Conservation (phyloP, 805 yeast genomes). For the Pichia sporocuriosa region DNA sequence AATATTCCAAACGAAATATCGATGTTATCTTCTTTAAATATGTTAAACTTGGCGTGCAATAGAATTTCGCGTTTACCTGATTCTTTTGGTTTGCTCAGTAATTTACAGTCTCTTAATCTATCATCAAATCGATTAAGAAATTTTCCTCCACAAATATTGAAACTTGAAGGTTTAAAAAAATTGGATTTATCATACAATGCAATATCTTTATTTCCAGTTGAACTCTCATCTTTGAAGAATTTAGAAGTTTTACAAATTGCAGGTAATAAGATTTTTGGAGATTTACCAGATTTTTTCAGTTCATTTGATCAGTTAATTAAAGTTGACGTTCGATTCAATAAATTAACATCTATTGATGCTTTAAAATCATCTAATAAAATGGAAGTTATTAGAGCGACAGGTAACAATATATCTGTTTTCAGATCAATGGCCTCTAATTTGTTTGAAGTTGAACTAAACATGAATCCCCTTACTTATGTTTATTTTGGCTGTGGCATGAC, state of each 20-base stretch:
- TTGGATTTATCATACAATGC: constrained; percentile 81
- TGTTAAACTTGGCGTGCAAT: constrained; percentile 68
- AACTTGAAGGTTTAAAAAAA: constrained; percentile 50
- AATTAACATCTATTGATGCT: constrained; percentile 45
- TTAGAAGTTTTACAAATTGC: constrained; percentile 67
- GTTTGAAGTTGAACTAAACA: constrained; percentile 64
- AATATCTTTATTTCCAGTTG: constrained; percentile 52
- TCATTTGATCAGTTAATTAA: constrained; percentile 53
- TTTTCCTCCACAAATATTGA: constrained; percentile 61
- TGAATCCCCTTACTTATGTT: constrained; percentile 77
- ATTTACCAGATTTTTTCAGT: constrained; percentile 47
- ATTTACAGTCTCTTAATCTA: constrained; percentile 57
- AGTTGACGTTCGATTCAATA: constrained; percentile 73
- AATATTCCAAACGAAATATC: constrained; percentile 53
- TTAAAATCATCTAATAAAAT: constrained; percentile 52
- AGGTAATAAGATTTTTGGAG: constrained; percentile 55
- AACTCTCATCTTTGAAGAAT: constrained; percentile 50
- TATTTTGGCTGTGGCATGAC: constrained; percentile 46
- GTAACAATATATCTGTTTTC: constrained; percentile 68
- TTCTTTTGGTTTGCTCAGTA: constrained; percentile 47
- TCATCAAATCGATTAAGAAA: constrained; percentile 66
- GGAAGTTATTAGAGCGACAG: constrained; percentile 67
- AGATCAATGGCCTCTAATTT: constrained; percentile 55
- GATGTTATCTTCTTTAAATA: constrained; percentile 46
- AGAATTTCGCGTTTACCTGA: constrained; percentile 58